Conservation (phyloP, 257 asterid species). For the Leonotis leonurus region DNA sequence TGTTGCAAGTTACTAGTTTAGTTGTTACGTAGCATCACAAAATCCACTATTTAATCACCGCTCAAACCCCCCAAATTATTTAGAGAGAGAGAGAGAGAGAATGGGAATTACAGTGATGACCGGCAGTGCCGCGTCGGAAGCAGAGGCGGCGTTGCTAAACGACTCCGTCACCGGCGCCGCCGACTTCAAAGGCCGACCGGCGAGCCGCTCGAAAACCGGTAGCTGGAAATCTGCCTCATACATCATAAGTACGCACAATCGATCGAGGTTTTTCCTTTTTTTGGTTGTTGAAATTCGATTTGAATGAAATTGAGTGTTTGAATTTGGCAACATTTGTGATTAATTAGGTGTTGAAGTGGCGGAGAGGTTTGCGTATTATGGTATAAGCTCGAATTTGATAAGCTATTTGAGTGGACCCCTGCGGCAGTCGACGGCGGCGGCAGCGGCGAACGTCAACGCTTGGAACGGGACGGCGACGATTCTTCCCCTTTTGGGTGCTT, state of each 20-base stretch:
- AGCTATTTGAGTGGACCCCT: conserved; percentile 35
- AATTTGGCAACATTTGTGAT: neutral
- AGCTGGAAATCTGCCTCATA: conserved; percentile 35
- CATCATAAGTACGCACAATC: conserved; percentile 21
- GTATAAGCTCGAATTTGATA: conserved; percentile 32
- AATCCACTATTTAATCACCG: neutral
- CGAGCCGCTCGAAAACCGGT: conserved; percentile 23
- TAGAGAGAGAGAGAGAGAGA: neutral
- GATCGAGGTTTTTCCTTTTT: too few species aligned
- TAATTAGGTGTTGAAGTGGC: conserved; percentile 30
- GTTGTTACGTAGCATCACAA: neutral
- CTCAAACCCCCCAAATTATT: neutral
- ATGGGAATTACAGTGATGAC: neutral
- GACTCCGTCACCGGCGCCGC: conserved; percentile 17
- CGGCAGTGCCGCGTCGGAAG: neutral
- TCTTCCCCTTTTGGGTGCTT: conserved; percentile 34
- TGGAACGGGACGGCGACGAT: conserved; percentile 32
- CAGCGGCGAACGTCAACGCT: conserved; percentile 34
- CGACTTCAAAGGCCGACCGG: conserved; percentile 19
- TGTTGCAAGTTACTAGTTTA: too few species aligned
- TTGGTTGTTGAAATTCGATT: neutral
- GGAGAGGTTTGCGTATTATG: conserved; percentile 34
- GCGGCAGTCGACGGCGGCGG: conserved; percentile 37
- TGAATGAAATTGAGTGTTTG: neutral
- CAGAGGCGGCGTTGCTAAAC: conserved; percentile 13